phyloP scores from a whole-genome alignment of 1,139 yeast genomes.

The Diutina siamensis region DNA sequence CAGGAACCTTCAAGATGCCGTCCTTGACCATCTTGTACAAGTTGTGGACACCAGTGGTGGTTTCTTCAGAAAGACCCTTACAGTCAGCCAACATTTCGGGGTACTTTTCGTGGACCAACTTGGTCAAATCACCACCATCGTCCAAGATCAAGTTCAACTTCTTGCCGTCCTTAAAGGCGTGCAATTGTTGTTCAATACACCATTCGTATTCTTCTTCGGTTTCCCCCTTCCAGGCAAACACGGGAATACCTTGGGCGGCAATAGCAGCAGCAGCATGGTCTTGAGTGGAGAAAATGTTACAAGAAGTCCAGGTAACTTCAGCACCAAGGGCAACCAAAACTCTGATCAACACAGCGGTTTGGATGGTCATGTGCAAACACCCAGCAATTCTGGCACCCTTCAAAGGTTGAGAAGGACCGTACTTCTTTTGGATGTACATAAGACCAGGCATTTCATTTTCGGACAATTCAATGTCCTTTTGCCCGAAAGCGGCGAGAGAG shows the following conservation, averaged over 20 bases:
- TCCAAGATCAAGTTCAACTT: slow-evolving; percentile 96
- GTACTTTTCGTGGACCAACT: slow-evolving; percentile 95
- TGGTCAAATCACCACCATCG: slow-evolving; percentile 99
- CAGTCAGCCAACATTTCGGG: slow-evolving; percentile 96
- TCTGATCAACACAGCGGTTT: slow-evolving; percentile 98
- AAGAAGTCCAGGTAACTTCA: slow-evolving; percentile 99
- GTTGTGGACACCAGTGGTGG: slow-evolving; percentile 99
- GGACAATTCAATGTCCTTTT: slow-evolving; percentile 98
- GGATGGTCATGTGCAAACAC: slow-evolving; percentile 99
- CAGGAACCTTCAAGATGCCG: slow-evolving; percentile 90
- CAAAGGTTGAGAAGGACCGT: slow-evolving; percentile 89
- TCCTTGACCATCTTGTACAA: slow-evolving; percentile 94
- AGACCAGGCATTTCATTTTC: slow-evolving; percentile 99
- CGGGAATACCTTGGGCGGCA: slow-evolving; percentile 99
- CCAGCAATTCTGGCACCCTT: slow-evolving; percentile 99
- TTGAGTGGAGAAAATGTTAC: slow-evolving; percentile 99
- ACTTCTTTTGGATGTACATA: slow-evolving; percentile 92
- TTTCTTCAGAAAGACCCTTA: slow-evolving; percentile 97
- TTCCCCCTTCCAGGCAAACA: slow-evolving; percentile 99
- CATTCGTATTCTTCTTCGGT: slow-evolving; percentile 99
- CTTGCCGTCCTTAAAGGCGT: slow-evolving; percentile 91
- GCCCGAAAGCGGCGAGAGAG: slow-evolving; percentile 98
- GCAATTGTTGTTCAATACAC: slow-evolving; percentile 99
- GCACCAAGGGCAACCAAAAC: slow-evolving; percentile 97
- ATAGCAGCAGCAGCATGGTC: slow-evolving; percentile 99